Evolutionary conservation across 2,329 filamentous ascomycete species (phyloP).

Genomic region (Cephalotrichum gorgonifer): DNA sequence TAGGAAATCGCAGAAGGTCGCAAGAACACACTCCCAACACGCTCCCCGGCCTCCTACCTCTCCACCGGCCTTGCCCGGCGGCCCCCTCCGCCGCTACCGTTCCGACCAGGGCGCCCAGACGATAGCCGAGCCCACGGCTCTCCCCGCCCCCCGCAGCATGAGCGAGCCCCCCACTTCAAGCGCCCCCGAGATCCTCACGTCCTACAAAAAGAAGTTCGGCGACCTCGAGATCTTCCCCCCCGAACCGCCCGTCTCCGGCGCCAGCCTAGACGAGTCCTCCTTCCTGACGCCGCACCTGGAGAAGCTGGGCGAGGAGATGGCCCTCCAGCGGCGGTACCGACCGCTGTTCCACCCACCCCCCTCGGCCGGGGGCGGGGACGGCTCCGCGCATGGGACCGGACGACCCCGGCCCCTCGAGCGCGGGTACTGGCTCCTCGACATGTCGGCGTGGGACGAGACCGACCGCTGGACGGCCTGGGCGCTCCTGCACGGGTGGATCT

Average conservation of each 20-base stretch:
- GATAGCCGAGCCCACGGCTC: background rate
- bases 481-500: slow-evolving; percentile 50
- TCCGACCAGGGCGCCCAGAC: slow-evolving; percentile 1
- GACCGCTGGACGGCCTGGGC: slow-evolving; percentile 48
- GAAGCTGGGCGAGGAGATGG: slow-evolving; percentile 41
- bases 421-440: slow-evolving; percentile 66
- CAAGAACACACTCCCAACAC: background rate
- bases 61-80: background rate
- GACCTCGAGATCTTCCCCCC: slow-evolving; percentile 42
- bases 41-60: background rate
- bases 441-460: slow-evolving; percentile 37
- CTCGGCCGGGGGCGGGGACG: no score
- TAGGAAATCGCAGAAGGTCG: background rate
- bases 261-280: slow-evolving; percentile 32
- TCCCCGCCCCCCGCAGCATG: slow-evolving; percentile 1
- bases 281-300: slow-evolving; percentile 47
- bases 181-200: background rate
- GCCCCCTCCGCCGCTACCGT: background rate
- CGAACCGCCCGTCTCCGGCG: slow-evolving; percentile 37
- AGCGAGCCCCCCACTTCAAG: background rate
- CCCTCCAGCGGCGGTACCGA: slow-evolving; percentile 40
- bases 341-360: slow-evolving; percentile 21
- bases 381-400: slow-evolving; percentile 20
- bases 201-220: slow-evolving; percentile 6
- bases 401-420: slow-evolving; percentile 54